Conservation (phyloP, 352 stramenopile species). For the Phytophthora sojae region DNA sequence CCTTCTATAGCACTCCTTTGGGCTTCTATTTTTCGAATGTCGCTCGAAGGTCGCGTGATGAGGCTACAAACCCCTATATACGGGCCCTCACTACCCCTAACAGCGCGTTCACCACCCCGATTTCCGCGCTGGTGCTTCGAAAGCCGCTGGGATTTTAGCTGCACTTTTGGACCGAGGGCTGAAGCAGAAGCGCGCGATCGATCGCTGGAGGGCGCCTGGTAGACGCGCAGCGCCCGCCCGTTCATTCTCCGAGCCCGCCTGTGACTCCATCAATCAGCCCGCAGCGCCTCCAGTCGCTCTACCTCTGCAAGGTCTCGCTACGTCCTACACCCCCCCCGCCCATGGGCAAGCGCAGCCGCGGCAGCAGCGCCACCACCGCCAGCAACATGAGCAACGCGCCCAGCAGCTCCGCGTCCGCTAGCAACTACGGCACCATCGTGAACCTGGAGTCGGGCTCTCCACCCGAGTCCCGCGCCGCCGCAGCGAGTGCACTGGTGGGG, state of each 20-base stretch:
- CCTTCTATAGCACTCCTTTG: neutral
- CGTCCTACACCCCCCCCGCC: neutral
- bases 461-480: constrained; percentile 12
- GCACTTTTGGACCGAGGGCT: constrained; percentile 25
- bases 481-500: constrained; percentile 32
- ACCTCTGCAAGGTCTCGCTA: neutral
- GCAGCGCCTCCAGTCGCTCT: constrained; percentile 1
- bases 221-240: constrained; percentile 13
- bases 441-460: constrained; percentile 34
- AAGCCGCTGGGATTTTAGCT: constrained; percentile 3
- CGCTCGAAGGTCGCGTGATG: constrained; percentile 4
- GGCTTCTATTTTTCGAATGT: constrained; percentile 5
- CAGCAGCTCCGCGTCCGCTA: constrained; percentile 20
- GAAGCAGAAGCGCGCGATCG: constrained; percentile 15
- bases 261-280: constrained; percentile 27
- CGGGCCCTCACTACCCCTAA: neutral
- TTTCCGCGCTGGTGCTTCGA: constrained; percentile 14
- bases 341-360: constrained; percentile 52
- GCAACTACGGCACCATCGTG: constrained; percentile 52
- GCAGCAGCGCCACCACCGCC: constrained; percentile 30
- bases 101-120: neutral
- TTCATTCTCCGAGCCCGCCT: neutral
- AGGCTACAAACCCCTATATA: neutral
- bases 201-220: neutral
- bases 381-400: constrained; percentile 40